These are phyloP conservation scores for Scenedesmus sp. DNA, from an alignment of 163 green algal genomes.

Conservation along the genomic window DNA sequence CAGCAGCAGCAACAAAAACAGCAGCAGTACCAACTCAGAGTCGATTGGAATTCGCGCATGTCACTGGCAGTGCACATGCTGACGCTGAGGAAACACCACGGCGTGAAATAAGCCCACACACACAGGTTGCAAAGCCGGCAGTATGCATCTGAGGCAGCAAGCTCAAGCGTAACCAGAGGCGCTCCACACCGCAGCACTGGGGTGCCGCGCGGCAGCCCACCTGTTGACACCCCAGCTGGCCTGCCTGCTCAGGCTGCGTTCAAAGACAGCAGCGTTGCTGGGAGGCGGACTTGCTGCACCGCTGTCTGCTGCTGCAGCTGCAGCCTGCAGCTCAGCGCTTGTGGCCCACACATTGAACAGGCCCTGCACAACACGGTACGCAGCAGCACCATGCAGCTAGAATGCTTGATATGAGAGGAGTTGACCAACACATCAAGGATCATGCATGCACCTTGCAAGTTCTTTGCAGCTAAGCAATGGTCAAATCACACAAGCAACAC, in stretches of 20 bases:
- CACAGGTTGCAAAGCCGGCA: too few relatives aligned
- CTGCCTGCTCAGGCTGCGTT: slow-evolving; percentile 3
- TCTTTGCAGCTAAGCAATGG: not conserved
- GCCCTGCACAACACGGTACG: not conserved
- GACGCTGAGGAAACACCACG: too few relatives aligned
- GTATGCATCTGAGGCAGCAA: not conserved
- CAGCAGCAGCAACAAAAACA: not conserved
- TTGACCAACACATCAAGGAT: not conserved
- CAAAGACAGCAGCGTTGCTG: not conserved
- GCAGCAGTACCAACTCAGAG: not conserved
- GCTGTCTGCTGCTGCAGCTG: not conserved
- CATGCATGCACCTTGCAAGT: too few relatives aligned
- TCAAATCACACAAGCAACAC: not conserved
- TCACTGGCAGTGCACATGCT: too few relatives aligned
- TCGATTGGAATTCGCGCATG: too few relatives aligned
- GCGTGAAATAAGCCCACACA: too few relatives aligned
- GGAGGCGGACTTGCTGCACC: not conserved
- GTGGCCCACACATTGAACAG: slow-evolving; percentile 4
- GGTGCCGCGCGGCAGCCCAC: not conserved
- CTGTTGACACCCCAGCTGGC: not conserved
- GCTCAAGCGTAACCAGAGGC: not conserved
- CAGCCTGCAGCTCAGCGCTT: not conserved
- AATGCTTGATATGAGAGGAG: not conserved
- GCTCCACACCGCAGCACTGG: too few relatives aligned
- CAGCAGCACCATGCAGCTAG: not conserved